Evolutionary conservation across 176 grass and related monocot species (phyloP), one percentile per base, ranked within the genome.

Genomic region (Cymbopogon citratus): DNA sequence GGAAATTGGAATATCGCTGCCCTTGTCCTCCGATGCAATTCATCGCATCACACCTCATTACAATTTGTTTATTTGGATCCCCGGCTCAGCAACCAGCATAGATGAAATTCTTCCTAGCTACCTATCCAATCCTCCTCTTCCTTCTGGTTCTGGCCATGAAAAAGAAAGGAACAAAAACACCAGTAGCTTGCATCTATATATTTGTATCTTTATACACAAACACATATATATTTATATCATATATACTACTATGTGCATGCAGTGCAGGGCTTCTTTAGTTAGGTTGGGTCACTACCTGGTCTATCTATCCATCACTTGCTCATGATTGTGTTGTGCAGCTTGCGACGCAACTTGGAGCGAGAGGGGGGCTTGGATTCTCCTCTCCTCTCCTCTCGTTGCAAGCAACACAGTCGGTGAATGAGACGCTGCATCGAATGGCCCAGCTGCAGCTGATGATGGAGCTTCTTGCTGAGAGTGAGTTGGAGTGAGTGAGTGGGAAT

Each of bases 401-500:
- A 71, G 67, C 18, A 25, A 69, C 16, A 4, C 36, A 38, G 36
- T 38, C 36, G 36, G 36, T 7, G 21, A 46, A 35, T 12, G 41
- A 21, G 41, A 5, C 2, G 21, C n/a, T 46, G n/a, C n/a, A 25
- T 71, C 15, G 71, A 34, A 52, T 51, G 44, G 71, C 45, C 44
- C 18, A 51, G 60, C 74, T 10, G 34, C 73, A 15, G 12, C 72
- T 18, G 26, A 15, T 27, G 41, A 12, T n/a, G 46, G 16, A 28
- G 46, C 28, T 66, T n/a, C n/a, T n/a, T n/a, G 65, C 64, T 67
- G 65, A 18, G 21, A 19, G 19, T 52, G 19, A 5, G 9, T 5
- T 15, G 19, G 7, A 25, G 12, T 15, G 69, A 71, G 18, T 19
- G 79, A 62, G 68, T 73, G 80, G 80, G 68, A 73, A 82, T 81